phyloP scores from a whole-genome alignment of 164 flowering plant species.

The Litsea cubeba region DNA sequence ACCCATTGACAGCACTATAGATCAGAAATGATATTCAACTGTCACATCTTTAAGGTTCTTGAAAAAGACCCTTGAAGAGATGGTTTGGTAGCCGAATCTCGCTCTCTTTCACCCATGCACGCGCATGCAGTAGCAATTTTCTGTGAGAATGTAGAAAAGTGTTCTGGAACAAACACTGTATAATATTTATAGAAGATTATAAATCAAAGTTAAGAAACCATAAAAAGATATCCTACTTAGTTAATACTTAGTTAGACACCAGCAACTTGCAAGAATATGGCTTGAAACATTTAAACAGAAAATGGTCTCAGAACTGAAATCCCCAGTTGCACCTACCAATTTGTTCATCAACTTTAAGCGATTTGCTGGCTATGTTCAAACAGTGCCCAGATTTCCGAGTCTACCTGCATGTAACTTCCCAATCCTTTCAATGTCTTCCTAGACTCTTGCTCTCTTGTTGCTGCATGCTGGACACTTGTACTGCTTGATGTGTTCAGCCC shows the following conservation, averaged over 20 bases:
- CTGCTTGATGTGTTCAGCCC: constrained; percentile 80
- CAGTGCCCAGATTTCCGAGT: background rate
- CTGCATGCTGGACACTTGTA: constrained; percentile 85
- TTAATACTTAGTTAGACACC: background rate
- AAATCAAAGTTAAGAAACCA: background rate
- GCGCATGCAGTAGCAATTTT: no score
- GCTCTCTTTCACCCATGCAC: no score
- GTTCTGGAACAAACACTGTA: no score
- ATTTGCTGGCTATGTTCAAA: background rate
- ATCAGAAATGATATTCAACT: no score
- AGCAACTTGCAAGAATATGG: background rate
- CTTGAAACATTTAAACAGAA: background rate
- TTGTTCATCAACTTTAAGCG: background rate
- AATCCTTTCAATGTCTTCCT: background rate
- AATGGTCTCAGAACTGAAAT: background rate
- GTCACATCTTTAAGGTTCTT: no score
- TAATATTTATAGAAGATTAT: background rate
- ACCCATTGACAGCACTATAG: no score
- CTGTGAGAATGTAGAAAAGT: no score
- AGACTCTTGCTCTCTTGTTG: constrained; percentile 62
- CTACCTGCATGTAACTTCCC: background rate
- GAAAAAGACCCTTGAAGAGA: no score
- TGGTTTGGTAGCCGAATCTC: no score
- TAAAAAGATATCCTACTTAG: constrained; percentile 1
- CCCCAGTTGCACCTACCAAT: background rate